Base-by-base conservation (phyloP, 805 yeast species). In the Schizosaccharomyces japonicus region DNA sequence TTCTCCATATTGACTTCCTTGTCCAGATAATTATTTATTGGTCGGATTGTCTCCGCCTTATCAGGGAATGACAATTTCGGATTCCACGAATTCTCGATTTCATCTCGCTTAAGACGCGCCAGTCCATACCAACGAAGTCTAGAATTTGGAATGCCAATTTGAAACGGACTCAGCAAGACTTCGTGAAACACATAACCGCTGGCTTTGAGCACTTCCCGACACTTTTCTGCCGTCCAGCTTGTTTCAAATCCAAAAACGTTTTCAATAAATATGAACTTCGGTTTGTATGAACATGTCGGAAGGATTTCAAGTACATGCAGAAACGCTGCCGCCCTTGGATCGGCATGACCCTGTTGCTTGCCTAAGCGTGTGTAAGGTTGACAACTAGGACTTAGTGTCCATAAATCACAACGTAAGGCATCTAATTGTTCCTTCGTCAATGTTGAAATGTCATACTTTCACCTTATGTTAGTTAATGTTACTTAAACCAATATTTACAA, bases 331-430 rank as follows among this genome's bases (percentile, higher is more conserved):
- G 42, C 17, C 13, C 42, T 6, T 19, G 42, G 42, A 36, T 36
- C 42, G 13, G 13, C 27, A 8, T 19, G 15, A 19, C 23, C 42
- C 10, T 36, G 25, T n/a, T 23, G 42, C 13, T 36, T 36, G 6
- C 42, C 42, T 5, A 36, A 19, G 25, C 42, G 25, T 19, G 42
- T 36, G 23, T 5, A 36, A 4, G 42, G 42, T 17, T 36, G 42
- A 36, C 42, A 36, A 36, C 42, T 36, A 3, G 42, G 42, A 36
- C 42, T 36, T 27, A 36, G 17, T 7, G 42, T 36, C 42, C 42
- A 36, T 36, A 36, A 36, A 19, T 36, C 27, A 36, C 42, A 36
- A 8, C 23, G 13, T n/a, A 15, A 36, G 8, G 8, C 42, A 36
- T 36, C 42, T 19, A 36, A 36, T 5, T 36, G 27, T 13, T 17